Base-by-base conservation (phyloP, 2,329 filamentous ascomycete species). In the Hypoxylon sp. region DNA sequence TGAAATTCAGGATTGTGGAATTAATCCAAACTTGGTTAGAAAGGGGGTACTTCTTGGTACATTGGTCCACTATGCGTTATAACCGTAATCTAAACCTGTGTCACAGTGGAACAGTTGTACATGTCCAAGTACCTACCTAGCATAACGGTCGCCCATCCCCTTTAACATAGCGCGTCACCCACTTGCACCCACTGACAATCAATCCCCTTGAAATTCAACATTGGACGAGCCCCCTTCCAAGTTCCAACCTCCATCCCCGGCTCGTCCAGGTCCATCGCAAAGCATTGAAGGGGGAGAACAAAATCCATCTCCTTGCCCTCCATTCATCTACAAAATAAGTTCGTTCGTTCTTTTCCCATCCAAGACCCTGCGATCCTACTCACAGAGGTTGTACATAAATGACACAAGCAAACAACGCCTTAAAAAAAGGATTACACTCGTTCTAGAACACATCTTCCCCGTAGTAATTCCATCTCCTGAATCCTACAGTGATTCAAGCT, bases 191-290 rank as follows among this genome's bases (percentile, higher is more conserved):
- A 59, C 52, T 66, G 39, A 42, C 37, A 65, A 63, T 51, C 37
- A 37, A 58, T 55, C 59, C 66, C 61, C 64, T 58, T 61, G 67
- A 62, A 67, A 70, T 63, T 70, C 60, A 59, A 64, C 63, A 70
- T 69, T 69, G 64, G 61, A 67, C 63, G 66, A 65, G 62, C 67
- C 64, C 67, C 67, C 70, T 70, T 70, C 64, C 61, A 62, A 70
- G 47, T 63, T 72, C 63, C 55, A 71, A 63, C 58, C 66, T 69
- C 52, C 63, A 65, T 67, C 48, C 67, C 67, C 61, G 63, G 64
- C 62, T 66, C 68, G 54, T 50, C 58, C 48, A 66, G 47, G 50
- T 64, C 51, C 57, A 52, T 65, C 57, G 35, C 59, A 67, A 63
- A 62, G 58, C 63, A 68, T 63, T 63, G 59, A 64, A 71, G 58